phyloP scores from a whole-genome alignment of 805 yeast genomes.

The Metschnikowia henanensis region DNA sequence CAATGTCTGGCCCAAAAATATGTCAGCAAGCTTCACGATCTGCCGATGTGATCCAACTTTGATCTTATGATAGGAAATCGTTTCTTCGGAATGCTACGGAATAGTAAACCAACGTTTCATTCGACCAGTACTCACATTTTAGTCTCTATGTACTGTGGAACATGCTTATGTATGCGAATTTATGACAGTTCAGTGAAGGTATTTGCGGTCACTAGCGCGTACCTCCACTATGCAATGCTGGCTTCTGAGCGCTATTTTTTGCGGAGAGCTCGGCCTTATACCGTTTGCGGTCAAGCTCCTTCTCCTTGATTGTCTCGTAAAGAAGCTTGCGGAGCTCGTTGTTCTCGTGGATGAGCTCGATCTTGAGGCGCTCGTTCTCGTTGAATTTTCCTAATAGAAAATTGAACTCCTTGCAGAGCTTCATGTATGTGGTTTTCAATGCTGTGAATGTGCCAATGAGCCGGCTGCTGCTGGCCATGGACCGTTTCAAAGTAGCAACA shows the following conservation, averaged over 20 bases:
- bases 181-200: too few species aligned
- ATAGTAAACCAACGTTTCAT: too few species aligned
- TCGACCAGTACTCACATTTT: too few species aligned
- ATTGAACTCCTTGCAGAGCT: conserved; percentile 40
- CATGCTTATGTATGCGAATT: too few species aligned
- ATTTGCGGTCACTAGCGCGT: too few species aligned
- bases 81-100: too few species aligned
- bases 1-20: too few species aligned
- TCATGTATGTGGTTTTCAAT: conserved; percentile 34
- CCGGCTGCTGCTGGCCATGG: conserved; percentile 27
- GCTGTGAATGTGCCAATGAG: conserved; percentile 33
- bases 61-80: too few species aligned
- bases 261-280: conserved; percentile 16
- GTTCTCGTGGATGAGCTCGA: conserved; percentile 37
- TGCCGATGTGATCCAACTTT: too few species aligned
- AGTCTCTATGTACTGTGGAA: too few species aligned
- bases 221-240: background rate
- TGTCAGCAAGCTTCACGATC: too few species aligned
- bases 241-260: conserved; percentile 4
- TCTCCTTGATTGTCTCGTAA: conserved; percentile 28
- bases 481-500: conserved; percentile 20
- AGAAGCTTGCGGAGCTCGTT: conserved; percentile 31
- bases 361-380: conserved; percentile 35
- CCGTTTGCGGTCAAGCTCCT: conserved; percentile 22
- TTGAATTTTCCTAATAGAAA: conserved; percentile 35